Evolutionary conservation across 331 rosid genomes (phyloP).

Genomic region (Rhamnella rubrinervis): DNA sequence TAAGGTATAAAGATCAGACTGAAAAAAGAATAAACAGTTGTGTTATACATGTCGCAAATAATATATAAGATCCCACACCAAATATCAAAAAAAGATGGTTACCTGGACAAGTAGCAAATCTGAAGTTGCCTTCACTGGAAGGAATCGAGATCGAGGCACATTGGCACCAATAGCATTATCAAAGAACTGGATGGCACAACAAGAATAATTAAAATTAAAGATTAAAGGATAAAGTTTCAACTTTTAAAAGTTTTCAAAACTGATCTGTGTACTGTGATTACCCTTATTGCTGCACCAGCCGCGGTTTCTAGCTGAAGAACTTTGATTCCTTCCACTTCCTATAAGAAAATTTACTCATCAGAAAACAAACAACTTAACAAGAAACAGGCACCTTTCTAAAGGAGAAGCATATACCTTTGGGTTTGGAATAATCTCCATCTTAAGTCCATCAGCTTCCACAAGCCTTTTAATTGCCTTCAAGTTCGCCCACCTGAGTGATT

Average conservation of each 20-base stretch:
- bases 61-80: conserved; percentile 12
- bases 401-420: conserved; percentile 65
- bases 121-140: conserved; percentile 95
- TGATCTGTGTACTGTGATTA: conserved; percentile 22
- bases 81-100: conserved; percentile 23
- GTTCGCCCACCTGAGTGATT: conserved; percentile 83
- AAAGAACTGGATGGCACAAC: conserved; percentile 63
- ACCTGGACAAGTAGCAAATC: conserved; percentile 99
- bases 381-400: conserved; percentile 1
- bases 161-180: conserved; percentile 84
- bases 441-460: conserved; percentile 83
- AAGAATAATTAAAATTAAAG: conserved; percentile 6
- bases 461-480: conserved; percentile 86
- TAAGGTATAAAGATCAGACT: conserved; percentile 92
- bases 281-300: conserved; percentile 99
- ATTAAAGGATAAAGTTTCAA: conserved; percentile 14
- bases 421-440: conserved; percentile 98
- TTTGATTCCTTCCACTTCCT: conserved; percentile 94
- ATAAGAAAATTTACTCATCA: conserved; percentile 23
- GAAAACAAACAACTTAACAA: conserved; percentile 18
- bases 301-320: conserved; percentile 99
- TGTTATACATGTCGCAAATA: conserved; percentile 19
- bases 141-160: conserved; percentile 97
- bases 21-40: conserved; percentile 23
- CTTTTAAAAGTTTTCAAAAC: conserved; percentile 11